phyloP scores from a whole-genome alignment of 2,329 filamentous ascomycete species.

The Fusarium duplospermum region DNA sequence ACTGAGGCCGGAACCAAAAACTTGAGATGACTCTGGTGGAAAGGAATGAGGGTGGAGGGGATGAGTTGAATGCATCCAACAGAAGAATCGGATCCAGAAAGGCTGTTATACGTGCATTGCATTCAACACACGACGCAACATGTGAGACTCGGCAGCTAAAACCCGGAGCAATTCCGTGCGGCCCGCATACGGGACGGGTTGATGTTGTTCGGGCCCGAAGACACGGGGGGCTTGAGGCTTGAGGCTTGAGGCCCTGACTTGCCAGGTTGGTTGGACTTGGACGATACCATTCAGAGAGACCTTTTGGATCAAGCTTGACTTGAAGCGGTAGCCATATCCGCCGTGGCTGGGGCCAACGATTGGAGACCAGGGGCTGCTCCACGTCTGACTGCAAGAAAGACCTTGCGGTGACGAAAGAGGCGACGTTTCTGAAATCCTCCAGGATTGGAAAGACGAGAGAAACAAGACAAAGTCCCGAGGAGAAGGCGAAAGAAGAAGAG shows the following conservation, averaged over 20 bases:
- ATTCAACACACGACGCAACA: not conserved
- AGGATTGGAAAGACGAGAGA: not conserved
- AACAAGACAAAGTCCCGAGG: constrained; percentile 13
- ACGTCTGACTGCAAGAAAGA: not conserved
- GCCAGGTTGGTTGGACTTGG: not conserved
- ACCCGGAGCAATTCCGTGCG: not conserved
- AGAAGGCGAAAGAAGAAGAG: not conserved
- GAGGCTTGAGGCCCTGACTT: not conserved
- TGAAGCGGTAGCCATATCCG: constrained; percentile 1
- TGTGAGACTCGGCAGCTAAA: not conserved
- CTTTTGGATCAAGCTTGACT: not conserved
- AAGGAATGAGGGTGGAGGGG: not conserved
- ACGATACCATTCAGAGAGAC: not conserved
- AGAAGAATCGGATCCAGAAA: constrained; percentile 4
- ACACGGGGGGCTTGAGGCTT: not conserved
- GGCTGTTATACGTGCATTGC: not conserved
- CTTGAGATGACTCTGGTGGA: constrained; percentile 3
- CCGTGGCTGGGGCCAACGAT: constrained; percentile 18
- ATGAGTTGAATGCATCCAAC: not conserved
- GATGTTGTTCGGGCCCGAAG: constrained; percentile 20
- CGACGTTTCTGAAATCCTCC: not conserved
- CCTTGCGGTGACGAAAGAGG: not conserved
- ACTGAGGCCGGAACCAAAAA: constrained; percentile 11
- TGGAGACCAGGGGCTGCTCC: not conserved
- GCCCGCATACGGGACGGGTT: constrained; percentile 10